Evolutionary conservation across 2,329 filamentous ascomycete species (phyloP).

Genomic region (Fusarium algeriense): DNA sequence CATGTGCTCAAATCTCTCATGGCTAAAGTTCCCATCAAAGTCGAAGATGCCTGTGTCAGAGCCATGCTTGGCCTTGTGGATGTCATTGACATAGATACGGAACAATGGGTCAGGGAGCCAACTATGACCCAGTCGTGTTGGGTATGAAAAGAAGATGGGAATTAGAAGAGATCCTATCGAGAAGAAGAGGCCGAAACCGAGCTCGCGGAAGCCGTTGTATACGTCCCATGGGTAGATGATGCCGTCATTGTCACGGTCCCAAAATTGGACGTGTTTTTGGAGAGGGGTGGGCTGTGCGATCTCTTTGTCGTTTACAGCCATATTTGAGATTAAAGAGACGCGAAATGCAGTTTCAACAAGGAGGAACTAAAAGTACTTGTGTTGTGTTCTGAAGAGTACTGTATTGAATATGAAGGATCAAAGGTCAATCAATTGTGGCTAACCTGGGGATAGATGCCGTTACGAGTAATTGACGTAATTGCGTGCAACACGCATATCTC

Average conservation of each 20-base stretch:
- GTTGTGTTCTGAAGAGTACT: no score
- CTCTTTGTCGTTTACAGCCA: not conserved
- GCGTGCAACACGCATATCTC: not conserved
- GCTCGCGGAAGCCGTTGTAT: conserved; percentile 55
- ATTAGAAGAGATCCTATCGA: conserved; percentile 57
- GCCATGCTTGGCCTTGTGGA: conserved; percentile 61
- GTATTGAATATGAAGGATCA: not conserved
- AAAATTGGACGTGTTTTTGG: conserved; percentile 58
- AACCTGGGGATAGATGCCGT: not conserved
- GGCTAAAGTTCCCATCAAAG: conserved; percentile 60
- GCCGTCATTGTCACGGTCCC: conserved; percentile 56
- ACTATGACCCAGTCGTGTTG: conserved; percentile 52
- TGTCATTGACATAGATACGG: conserved; percentile 53
- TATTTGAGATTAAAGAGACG: not conserved
- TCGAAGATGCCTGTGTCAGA: conserved; percentile 62
- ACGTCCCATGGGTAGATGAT: conserved; percentile 56
- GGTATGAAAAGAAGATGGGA: conserved; percentile 60
- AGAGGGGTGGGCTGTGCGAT: conserved; percentile 33
- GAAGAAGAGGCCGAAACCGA: conserved; percentile 57
- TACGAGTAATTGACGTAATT: conserved; percentile 34
- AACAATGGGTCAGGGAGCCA: conserved; percentile 55
- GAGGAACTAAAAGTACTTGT: not conserved
- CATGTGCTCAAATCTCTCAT: conserved; percentile 63
- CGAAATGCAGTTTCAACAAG: not conserved
- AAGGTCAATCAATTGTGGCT: not conserved